phyloP scores from a whole-genome alignment of 345 rosid genomes.

The Eucalyptus tenuipes region DNA sequence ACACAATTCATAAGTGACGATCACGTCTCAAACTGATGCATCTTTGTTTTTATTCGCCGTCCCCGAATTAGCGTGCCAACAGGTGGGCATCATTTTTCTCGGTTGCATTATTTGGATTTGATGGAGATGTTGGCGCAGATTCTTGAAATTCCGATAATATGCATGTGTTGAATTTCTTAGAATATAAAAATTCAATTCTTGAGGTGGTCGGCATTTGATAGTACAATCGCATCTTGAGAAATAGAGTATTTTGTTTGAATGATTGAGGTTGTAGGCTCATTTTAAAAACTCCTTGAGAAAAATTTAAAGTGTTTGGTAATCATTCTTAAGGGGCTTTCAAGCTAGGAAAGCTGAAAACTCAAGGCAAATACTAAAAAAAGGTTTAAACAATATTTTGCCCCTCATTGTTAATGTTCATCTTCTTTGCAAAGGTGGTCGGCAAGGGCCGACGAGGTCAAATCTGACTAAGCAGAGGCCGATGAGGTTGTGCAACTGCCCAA shows the following conservation, averaged over 20 bases:
- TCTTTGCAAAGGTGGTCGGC: background rate
- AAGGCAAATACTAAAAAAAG: too few species aligned
- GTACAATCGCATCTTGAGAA: background rate
- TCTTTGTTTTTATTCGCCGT: background rate
- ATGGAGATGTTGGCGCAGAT: background rate
- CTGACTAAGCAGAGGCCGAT: background rate
- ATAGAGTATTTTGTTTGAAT: background rate
- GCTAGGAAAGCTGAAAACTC: too few species aligned
- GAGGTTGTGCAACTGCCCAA: rapidly evolving
- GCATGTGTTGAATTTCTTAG: background rate
- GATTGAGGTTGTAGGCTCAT: background rate
- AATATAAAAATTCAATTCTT: background rate
- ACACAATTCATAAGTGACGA: background rate
- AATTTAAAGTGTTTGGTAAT: too few species aligned
- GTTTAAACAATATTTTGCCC: too few species aligned
- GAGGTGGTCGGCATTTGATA: background rate
- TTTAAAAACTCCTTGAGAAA: too few species aligned
- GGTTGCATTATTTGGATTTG: background rate
- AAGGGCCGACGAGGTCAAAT: rapidly evolving
- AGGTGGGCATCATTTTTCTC: background rate
- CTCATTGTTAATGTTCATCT: too few species aligned
- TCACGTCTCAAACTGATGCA: background rate
- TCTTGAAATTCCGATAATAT: background rate
- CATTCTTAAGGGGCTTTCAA: too few species aligned
- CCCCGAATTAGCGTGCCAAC: background rate